These are phyloP conservation scores for Mallotus repandus DNA, from an alignment of 441 rosid species.

Conservation along the genomic window DNA sequence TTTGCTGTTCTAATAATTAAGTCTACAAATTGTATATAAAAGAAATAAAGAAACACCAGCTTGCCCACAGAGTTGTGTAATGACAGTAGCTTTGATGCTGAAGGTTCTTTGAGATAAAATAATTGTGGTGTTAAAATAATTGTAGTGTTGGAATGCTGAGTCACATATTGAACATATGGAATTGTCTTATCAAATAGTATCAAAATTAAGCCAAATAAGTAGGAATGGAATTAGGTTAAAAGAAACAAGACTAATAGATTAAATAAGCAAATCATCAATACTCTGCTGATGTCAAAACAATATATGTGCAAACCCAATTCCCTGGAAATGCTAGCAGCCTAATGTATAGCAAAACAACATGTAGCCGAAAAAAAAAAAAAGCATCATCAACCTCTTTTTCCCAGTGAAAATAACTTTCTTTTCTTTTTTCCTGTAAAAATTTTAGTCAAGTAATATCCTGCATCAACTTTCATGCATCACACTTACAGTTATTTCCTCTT, in stretches of 20 bases:
- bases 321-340: too few relatives aligned
- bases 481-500: not conserved
- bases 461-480: not conserved
- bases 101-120: conserved; percentile 34
- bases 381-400: not conserved
- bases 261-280: too few relatives aligned
- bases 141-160: conserved; percentile 42
- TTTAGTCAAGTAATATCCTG: not conserved
- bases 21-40: not conserved
- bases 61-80: conserved; percentile 15
- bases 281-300: too few relatives aligned
- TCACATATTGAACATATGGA: conserved; percentile 27
- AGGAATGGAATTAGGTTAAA: not conserved
- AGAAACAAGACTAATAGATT: too few relatives aligned
- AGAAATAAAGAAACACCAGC: conserved; percentile 16
- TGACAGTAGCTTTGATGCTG: conserved; percentile 33
- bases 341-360: too few relatives aligned
- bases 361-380: not conserved
- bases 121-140: conserved; percentile 38
- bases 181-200: conserved; percentile 31
- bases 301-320: too few relatives aligned
- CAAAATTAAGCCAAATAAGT: conserved; percentile 14
- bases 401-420: too few relatives aligned
- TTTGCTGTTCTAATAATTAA: conserved; percentile 20
- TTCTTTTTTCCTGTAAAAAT: not conserved